Conservation (phyloP, 2,329 filamentous ascomycete species). For the Atkinsonella hypoxylon region DNA sequence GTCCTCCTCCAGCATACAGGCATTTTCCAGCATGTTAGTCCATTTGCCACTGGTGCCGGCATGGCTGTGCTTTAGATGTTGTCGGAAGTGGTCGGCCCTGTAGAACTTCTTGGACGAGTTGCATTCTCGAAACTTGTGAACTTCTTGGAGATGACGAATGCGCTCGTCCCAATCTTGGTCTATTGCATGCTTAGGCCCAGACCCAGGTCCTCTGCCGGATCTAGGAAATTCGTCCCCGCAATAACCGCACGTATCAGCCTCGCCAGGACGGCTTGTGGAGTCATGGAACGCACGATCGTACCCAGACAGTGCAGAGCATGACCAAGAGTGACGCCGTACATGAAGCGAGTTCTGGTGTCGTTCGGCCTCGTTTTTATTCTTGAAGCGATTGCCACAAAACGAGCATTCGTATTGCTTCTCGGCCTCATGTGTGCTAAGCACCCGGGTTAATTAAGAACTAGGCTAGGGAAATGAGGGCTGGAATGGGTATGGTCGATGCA, state of each 20-base stretch:
- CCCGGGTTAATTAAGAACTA: slow-evolving; percentile 12
- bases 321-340: slow-evolving; percentile 89
- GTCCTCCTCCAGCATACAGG: slow-evolving; percentile 88
- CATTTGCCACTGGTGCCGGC: slow-evolving; percentile 94
- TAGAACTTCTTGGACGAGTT: slow-evolving; percentile 98
- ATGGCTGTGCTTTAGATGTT: slow-evolving; percentile 96
- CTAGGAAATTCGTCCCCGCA: slow-evolving; percentile 80
- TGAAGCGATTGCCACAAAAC: slow-evolving; percentile 91
- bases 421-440: slow-evolving; percentile 64
- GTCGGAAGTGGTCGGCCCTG: slow-evolving; percentile 92
- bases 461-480: not conserved
- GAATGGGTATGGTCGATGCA: not conserved
- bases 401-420: slow-evolving; percentile 94
- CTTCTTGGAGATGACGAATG: slow-evolving; percentile 74
- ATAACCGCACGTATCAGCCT: slow-evolving; percentile 79
- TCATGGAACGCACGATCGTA: slow-evolving; percentile 80
- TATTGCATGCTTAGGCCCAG: slow-evolving; percentile 39
- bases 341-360: slow-evolving; percentile 93
- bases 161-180: slow-evolving; percentile 82
- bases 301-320: slow-evolving; percentile 72
- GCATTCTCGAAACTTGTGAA: slow-evolving; percentile 96
- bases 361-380: slow-evolving; percentile 98
- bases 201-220: slow-evolving; percentile 29
- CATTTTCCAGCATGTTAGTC: slow-evolving; percentile 96
- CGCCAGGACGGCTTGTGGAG: slow-evolving; percentile 53